Evolutionary conservation across 306 rosid genomes (phyloP), one percentile per base, ranked within the genome.

Genomic region (Hippophae rhamnoides): DNA sequence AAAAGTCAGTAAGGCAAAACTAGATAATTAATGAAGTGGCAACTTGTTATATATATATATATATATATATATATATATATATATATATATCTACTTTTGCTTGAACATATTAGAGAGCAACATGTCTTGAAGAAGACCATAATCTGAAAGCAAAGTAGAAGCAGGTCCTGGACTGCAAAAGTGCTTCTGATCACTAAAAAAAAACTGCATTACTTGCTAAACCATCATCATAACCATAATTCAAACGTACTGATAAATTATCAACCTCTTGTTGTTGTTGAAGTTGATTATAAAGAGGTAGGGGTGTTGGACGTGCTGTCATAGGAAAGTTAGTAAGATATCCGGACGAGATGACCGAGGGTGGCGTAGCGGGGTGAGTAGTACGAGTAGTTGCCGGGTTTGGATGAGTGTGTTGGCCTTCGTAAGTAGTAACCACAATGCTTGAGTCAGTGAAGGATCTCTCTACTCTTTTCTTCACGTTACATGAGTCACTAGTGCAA

Each of bases 401-500:
- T 47, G 77, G 82, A 62, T 90, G 98, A 0, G 72, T 78, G 73
- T 90, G 98, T 58, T 90, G 89, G 41, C 98, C 98, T 81, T 90
- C 98, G 23, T 90, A 90, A 27, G 98, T 90, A 5, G 98, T 90
- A 7, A 90, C 87, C 1, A 90, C 98, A 52, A 81, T 58, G 68
- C 70, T 81, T 56, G 95, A 89, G 74, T 90, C 96, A 8, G 65
- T 72, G 64, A 69, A 78, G 27, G 89, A 90, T 73, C 98, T 75
- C 72, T 90, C 98, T 58, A 90, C 95, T 8, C 89, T 87, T 54
- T 90, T 90, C 84, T 90, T 90, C 65, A 90, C 98, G 72, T 83
- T 79, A 72, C 98, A 90, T 55, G 95, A 73, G 9, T 73, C 69
- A 41, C 73, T 85, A 67, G 96, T 87, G 94, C 98, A 90, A 70